Evolutionary conservation across 139 green algal genomes (phyloP).

Genomic region (Marvania coccoides): DNA sequence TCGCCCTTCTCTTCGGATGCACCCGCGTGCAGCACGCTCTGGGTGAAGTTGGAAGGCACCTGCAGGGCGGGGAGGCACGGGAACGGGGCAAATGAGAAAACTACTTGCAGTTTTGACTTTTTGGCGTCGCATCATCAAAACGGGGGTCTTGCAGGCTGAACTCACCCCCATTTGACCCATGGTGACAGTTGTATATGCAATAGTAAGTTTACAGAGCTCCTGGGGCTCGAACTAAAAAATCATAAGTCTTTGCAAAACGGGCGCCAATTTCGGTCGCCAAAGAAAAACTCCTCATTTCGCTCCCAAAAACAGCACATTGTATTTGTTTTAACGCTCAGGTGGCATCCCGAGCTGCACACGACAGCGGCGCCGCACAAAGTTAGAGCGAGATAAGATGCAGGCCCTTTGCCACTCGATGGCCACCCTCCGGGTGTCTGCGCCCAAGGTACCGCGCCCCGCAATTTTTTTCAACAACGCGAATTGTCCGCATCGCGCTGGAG

Average conservation of each 20-base stretch:
- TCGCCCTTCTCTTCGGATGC: slow-evolving; percentile 91
- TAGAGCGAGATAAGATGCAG: background rate
- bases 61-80: too few relatives aligned
- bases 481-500: background rate
- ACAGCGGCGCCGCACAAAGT: background rate
- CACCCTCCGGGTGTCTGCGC: background rate
- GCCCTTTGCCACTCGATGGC: background rate
- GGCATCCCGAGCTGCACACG: background rate
- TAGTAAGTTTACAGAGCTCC: background rate
- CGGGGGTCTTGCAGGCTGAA: background rate
- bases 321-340: background rate
- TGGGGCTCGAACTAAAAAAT: too few relatives aligned
- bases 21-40: slow-evolving; percentile 53
- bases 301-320: background rate
- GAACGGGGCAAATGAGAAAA: too few relatives aligned
- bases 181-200: background rate
- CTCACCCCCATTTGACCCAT: background rate
- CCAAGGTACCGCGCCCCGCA: background rate
- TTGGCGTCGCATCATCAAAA: background rate
- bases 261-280: background rate
- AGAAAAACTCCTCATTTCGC: background rate
- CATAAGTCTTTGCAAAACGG: too few relatives aligned
- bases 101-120: too few relatives aligned
- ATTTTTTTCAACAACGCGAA: too few relatives aligned
- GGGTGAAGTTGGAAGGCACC: slow-evolving; percentile 31